Percentiles rank a stretch among this genome's conserved stretches.
Conservation (phyloP, 805 yeast genomes). For the Hyphopichia homilentoma region DNA sequence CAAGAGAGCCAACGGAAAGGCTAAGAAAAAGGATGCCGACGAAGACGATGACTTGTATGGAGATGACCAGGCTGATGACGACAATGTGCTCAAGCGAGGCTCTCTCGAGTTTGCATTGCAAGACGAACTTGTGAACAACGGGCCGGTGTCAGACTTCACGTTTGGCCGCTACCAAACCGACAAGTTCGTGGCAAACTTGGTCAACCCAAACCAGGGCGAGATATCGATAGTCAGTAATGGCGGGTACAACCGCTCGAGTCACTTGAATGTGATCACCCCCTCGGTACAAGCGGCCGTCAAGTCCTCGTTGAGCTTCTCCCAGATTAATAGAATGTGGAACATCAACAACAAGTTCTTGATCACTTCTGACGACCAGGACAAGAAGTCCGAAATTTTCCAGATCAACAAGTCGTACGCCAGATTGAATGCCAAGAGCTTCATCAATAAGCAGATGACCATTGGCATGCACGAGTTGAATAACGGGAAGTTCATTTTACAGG, state of each 20-base stretch:
- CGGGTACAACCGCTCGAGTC: slow-evolving; percentile 56
- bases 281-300: slow-evolving; percentile 64
- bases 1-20: slow-evolving; percentile 4
- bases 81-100: slow-evolving; percentile 12
- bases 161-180: slow-evolving; percentile 59
- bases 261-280: slow-evolving; percentile 61
- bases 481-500: slow-evolving; percentile 65
- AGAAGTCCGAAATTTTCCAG: slow-evolving; percentile 65
- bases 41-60: slow-evolving; percentile 44
- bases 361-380: slow-evolving; percentile 64
- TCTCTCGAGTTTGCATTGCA: slow-evolving; percentile 36
- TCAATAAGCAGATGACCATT: slow-evolving; percentile 59
- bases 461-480: slow-evolving; percentile 58
- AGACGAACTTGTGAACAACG: slow-evolving; percentile 60
- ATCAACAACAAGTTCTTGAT: slow-evolving; percentile 58
- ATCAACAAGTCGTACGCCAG: slow-evolving; percentile 60
- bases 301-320: slow-evolving; percentile 67
- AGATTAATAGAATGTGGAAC: slow-evolving; percentile 75
- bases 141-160: slow-evolving; percentile 70
- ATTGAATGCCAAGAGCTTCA: slow-evolving; percentile 58
- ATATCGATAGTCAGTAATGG: slow-evolving; percentile 65
- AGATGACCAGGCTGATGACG: slow-evolving; percentile 30
- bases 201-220: slow-evolving; percentile 66
- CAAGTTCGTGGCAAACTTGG: slow-evolving; percentile 53
- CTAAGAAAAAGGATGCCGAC: slow-evolving; percentile 23